These are phyloP conservation scores for Bassia scoparia DNA, from an alignment of 148 eudicot species.

Conservation along the genomic window DNA sequence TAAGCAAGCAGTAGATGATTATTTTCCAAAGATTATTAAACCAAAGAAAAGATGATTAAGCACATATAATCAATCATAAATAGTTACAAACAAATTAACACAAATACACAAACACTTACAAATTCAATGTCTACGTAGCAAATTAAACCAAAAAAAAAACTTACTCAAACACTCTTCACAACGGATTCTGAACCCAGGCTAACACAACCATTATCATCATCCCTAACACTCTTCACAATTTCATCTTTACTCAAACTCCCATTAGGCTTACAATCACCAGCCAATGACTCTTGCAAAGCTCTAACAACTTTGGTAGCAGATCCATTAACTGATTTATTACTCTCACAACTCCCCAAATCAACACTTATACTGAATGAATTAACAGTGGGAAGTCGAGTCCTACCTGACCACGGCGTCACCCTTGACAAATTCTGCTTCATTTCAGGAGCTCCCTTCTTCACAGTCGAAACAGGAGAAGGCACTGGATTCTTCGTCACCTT, in stretches of 20 bases:
- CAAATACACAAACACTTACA: too few species aligned
- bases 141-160: too few species aligned
- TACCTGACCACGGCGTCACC: slow-evolving; percentile 57
- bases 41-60: too few species aligned
- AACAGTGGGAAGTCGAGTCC: slow-evolving; percentile 36
- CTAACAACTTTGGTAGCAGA: slow-evolving; percentile 45
- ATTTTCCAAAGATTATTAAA: too few species aligned
- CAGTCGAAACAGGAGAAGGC: slow-evolving; percentile 32
- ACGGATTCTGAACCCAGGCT: slow-evolving; percentile 28
- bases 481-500: slow-evolving; percentile 15
- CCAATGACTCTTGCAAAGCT: slow-evolving; percentile 44
- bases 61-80: too few species aligned
- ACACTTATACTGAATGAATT: slow-evolving; percentile 54
- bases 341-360: slow-evolving; percentile 50
- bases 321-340: slow-evolving; percentile 37
- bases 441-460: slow-evolving; percentile 49
- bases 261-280: slow-evolving; percentile 24
- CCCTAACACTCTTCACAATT: slow-evolving; percentile 11
- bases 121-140: too few species aligned
- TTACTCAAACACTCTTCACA: too few species aligned
- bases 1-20: too few species aligned
- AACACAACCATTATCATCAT: slow-evolving; percentile 8
- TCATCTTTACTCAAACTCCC: slow-evolving; percentile 18
- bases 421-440: slow-evolving; percentile 41
- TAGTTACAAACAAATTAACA: too few species aligned